Base-by-base conservation (phyloP, 2,329 filamentous ascomycete species). In the Talaromyces sp. region DNA sequence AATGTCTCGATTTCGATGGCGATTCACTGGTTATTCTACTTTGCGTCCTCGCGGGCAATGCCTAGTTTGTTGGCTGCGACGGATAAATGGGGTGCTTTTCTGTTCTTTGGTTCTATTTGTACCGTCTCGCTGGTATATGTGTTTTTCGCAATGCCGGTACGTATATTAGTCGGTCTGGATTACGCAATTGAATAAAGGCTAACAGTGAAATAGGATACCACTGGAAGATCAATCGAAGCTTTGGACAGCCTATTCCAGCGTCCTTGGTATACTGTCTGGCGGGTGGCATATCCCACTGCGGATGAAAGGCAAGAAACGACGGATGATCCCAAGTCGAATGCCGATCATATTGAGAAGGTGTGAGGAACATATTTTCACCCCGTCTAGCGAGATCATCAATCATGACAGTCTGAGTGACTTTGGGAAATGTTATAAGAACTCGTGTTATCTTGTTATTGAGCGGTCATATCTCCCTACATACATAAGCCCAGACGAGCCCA, bases 1-100 rank as follows among this genome's bases (percentile, higher is more conserved):
- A 79, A 80, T 27, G 73, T 72, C 16, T 77, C 79, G 1, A 66
- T 81, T 2, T 68, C 72, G 0, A 77, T 79, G 65, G 69, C 69
- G 0, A 79, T 80, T 65, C 79, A 80, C 68, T 81, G 78, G 81
- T 71, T 79, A 0, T 82, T 82, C 67, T 73, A 75, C 67, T 81
- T 74, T 54, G 79, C 71, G 16, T 71, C 81, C 24, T 75, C 72
- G 22, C 70, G 69, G 10, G 76, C 69, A 6, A 69, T 71, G 1
- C 78, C 79, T 3, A 75, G 74, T 0, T 67, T 81, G 2, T 70
- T 81, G 1, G 48, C 65, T 0, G 48, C 65, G 2, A 76, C 71
- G 14, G 37, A 81, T 67, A 74, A 79, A 47, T 81, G 79, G 79
- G 79, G 79, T 5, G 77, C 78, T 1, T 82, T 81, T 62, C 64